phyloP scores from a whole-genome alignment of 108 stramenopile species.

The Skeletonema grethae region DNA sequence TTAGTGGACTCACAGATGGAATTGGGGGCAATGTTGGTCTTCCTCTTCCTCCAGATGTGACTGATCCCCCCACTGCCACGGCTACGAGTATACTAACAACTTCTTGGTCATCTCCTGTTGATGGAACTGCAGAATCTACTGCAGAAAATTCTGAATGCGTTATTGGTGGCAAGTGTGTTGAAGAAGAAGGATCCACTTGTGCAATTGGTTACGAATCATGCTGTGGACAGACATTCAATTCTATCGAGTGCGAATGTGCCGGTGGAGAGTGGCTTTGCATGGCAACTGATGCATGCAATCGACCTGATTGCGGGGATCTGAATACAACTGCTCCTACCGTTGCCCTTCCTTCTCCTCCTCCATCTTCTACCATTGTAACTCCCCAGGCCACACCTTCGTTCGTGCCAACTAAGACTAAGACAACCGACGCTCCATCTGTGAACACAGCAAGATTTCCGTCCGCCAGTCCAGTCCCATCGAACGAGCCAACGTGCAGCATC shows the following conservation, averaged over 20 bases:
- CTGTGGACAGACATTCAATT: neutral
- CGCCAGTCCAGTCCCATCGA: neutral
- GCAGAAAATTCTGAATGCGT: neutral
- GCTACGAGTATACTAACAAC: no score
- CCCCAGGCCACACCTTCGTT: neutral
- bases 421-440: no score
- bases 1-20: no score
- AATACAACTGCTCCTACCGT: neutral
- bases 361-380: neutral
- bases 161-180: neutral
- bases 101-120: no score
- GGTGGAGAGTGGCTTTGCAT: neutral
- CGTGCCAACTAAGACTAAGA: neutral
- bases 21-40: neutral
- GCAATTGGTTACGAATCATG: neutral
- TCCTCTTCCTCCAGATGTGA: no score
- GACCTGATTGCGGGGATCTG: neutral
- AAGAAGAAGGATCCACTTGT: neutral
- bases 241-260: neutral
- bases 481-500: neutral
- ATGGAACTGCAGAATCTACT: no score
- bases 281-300: neutral
- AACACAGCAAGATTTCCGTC: no score
- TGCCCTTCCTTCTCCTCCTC: neutral
- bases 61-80: no score